phyloP scores from a whole-genome alignment of 139 green algal genomes.

The Volvox reticuliferus region DNA sequence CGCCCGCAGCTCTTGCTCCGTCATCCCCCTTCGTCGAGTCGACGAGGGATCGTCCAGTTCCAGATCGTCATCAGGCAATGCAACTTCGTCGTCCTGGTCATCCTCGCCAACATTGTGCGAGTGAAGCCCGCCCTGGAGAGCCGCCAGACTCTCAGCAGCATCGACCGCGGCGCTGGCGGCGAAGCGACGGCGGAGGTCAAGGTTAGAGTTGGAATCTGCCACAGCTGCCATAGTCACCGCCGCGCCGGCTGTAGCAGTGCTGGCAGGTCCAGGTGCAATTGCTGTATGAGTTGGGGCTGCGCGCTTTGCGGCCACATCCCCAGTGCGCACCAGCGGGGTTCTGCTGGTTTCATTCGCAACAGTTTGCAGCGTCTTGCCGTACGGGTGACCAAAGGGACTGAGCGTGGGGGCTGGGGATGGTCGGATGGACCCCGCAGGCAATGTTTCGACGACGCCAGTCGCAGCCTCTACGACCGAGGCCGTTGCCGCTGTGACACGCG shows the following conservation, averaged over 20 bases:
- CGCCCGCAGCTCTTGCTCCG: slow-evolving; percentile 24
- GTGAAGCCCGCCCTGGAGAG: neutral
- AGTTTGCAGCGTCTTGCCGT: neutral
- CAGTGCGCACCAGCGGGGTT: too few species aligned
- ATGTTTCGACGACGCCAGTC: neutral
- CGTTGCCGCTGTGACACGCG: neutral
- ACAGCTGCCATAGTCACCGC: neutral
- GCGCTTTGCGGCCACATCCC: too few species aligned
- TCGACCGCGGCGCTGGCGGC: neutral
- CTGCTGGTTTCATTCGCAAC: too few species aligned
- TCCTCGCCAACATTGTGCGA: neutral
- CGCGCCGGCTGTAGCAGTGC: neutral
- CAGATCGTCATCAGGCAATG: neutral
- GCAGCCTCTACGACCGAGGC: neutral
- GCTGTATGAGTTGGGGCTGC: too few species aligned
- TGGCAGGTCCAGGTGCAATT: neutral
- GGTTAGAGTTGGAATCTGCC: neutral
- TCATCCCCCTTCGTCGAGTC: neutral
- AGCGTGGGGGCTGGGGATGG: neutral
- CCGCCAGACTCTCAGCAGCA: neutral
- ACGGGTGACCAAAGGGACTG: slow-evolving; percentile 15
- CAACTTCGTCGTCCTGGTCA: neutral
- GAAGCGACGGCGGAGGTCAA: slow-evolving; percentile 28
- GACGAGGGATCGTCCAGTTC: neutral
- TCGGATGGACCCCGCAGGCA: neutral